Conservation (phyloP, 2,329 filamentous ascomycete genomes). For the Phymatotrichopsis omnivora region DNA sequence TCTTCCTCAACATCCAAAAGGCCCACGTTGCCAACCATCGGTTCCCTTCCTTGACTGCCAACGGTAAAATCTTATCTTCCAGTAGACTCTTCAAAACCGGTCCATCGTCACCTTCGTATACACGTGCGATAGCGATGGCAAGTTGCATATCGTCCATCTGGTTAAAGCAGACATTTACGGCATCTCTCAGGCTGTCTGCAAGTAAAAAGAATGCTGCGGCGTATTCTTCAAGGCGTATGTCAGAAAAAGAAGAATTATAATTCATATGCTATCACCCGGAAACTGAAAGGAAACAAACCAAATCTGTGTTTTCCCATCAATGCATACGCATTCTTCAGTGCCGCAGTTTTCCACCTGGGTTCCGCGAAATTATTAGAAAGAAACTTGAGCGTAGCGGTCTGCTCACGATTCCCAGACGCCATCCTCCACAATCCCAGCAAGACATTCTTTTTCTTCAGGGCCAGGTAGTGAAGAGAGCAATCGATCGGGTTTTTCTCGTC, state of each 20-base stretch:
- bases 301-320: constrained; percentile 84
- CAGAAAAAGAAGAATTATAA: constrained; percentile 1
- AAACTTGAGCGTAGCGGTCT: constrained; percentile 65
- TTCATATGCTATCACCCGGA: too few species aligned
- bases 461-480: constrained; percentile 84
- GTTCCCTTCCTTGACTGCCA: constrained; percentile 72
- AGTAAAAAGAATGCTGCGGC: constrained; percentile 92
- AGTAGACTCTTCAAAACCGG: constrained; percentile 63
- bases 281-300: constrained; percentile 48
- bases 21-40: constrained; percentile 93
- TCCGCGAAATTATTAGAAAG: constrained; percentile 87
- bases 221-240: constrained; percentile 53
- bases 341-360: constrained; percentile 74
- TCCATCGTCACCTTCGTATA: constrained; percentile 78
- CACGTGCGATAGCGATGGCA: constrained; percentile 74
- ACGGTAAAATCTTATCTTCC: constrained; percentile 64
- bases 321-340: constrained; percentile 93
- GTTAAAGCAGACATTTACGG: constrained; percentile 73
- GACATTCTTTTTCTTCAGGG: constrained; percentile 80
- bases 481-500: constrained; percentile 84
- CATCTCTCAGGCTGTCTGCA: constrained; percentile 73
- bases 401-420: constrained; percentile 80
- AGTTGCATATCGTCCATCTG: constrained; percentile 84
- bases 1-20: constrained; percentile 77
- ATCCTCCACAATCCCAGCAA: constrained; percentile 91